A percentile compares a stretch with the other conserved stretches of the same genome.
These are phyloP conservation scores for Emergomyces africanus DNA, from an alignment of 2,329 filamentous ascomycete species.

Conservation along the genomic window DNA sequence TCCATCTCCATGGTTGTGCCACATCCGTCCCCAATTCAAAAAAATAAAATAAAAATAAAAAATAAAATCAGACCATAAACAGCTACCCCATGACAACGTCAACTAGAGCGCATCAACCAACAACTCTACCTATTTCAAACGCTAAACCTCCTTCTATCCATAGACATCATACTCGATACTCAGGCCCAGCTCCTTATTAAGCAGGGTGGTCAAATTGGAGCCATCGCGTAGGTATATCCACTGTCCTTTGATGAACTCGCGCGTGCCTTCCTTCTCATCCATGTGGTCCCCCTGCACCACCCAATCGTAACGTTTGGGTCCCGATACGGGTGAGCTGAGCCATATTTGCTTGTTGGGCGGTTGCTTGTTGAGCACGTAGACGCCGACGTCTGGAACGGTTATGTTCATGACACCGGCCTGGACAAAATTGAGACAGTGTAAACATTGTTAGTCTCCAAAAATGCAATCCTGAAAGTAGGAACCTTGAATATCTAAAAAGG, in stretches of 20 bases:
- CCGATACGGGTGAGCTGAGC: constrained; percentile 81
- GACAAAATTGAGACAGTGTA: neutral
- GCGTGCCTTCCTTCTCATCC: constrained; percentile 63
- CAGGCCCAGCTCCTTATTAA: constrained; percentile 65
- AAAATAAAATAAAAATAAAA: too few relatives aligned
- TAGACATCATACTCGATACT: constrained; percentile 38
- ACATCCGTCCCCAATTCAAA: too few relatives aligned
- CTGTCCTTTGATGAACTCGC: constrained; percentile 40
- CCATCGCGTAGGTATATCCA: constrained; percentile 87
- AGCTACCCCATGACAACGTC: neutral
- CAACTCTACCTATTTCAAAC: constrained; percentile 3
- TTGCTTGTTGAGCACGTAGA: constrained; percentile 96
- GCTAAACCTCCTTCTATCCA: constrained; percentile 15
- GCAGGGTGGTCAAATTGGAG: constrained; percentile 57
- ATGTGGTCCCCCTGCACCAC: constrained; percentile 58
- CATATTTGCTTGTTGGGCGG: constrained; percentile 96
- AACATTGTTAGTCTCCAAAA: constrained; percentile 7
- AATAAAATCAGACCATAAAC: neutral
- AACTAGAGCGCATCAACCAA: neutral
- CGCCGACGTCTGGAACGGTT: constrained; percentile 55
- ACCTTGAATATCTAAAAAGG: neutral
- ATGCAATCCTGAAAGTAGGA: neutral
- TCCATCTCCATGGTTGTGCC: neutral
- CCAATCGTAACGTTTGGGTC: constrained; percentile 91
- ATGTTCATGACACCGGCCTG: constrained; percentile 81